Base-by-base conservation (phyloP, 495 filamentous ascomycete species). In the Penicillium parvum region DNA sequence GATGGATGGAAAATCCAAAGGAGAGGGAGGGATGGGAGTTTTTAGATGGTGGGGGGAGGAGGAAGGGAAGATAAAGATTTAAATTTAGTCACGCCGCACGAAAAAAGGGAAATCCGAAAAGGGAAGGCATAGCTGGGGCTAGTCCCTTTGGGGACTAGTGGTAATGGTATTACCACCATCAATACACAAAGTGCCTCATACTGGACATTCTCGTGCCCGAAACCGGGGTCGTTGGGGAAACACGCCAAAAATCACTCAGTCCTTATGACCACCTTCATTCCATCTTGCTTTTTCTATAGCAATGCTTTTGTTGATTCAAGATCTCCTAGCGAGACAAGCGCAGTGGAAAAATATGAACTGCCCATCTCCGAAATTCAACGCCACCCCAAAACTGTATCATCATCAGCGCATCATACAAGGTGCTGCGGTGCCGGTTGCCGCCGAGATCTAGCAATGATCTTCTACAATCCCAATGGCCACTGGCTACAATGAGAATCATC, bases 331-430 rank as follows among this genome's bases (percentile, higher is more conserved):
- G 39, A 46, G 34, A 28, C 39, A 43, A 39, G 43, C 39, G 49
- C 39, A 42, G 28, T 19, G 30, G 37, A 20, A 25, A 7, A 21
- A 32, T 10, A 12, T 12, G 22, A n/a, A 14, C 15, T 30, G n/a
- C 17, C 34, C 33, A 40, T 36, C 25, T 32, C 40, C 40, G 36
- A 39, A 19, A 20, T 39, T 42, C 39, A 39, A 40, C 56, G 56
- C 56, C 56, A 60, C 53, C 40, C 40, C 8, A 39, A 40, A 19
- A 7, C 52, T 42, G 52, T 56, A 49, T 53, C 56, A 57, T 60
- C 57, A 60, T 60, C 44, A 47, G 47, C 35, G 50, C 54, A 60
- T 60, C 57, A 60, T 60, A 29, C 49, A 57, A 36, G n/a, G 32
- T 26, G 37, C 32, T 27, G 17, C 26, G 27, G 36, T 32, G 33